phyloP scores from a whole-genome alignment of 1,284 basidiomycete genomes.

The Stygiomarasmius scandens region DNA sequence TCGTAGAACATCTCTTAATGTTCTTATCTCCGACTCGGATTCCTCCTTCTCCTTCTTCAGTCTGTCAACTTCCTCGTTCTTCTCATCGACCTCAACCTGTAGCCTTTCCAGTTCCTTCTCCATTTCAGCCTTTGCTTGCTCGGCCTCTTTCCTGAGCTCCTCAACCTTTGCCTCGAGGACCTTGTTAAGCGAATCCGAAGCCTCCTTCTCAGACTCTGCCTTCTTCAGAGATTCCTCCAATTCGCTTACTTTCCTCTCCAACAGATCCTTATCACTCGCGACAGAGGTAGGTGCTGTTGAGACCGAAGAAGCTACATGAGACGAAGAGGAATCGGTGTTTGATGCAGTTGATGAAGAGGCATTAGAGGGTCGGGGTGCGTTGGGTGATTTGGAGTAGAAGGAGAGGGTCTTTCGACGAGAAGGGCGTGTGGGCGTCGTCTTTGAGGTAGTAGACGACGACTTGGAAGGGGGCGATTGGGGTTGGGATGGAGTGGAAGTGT shows the following conservation, averaged over 20 bases:
- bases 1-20: neutral
- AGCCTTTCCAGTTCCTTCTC: neutral
- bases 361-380: neutral
- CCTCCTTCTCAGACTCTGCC: neutral
- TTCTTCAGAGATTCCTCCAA: neutral
- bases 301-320: neutral
- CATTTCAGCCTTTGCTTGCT: neutral
- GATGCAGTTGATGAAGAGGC: neutral
- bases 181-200: neutral
- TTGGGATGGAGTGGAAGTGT: neutral
- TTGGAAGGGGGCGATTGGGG: neutral
- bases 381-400: neutral
- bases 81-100: neutral
- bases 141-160: neutral
- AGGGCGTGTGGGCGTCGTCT: neutral
- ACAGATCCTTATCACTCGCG: neutral
- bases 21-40: neutral
- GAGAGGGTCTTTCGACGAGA: neutral
- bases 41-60: neutral
- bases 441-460: neutral
- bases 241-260: neutral
- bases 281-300: neutral
- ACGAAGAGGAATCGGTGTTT: neutral
- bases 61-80: too few species aligned
- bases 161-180: neutral